Base-by-base conservation (phyloP, 2,329 filamentous ascomycete genomes). In the Penicillium sp. region DNA sequence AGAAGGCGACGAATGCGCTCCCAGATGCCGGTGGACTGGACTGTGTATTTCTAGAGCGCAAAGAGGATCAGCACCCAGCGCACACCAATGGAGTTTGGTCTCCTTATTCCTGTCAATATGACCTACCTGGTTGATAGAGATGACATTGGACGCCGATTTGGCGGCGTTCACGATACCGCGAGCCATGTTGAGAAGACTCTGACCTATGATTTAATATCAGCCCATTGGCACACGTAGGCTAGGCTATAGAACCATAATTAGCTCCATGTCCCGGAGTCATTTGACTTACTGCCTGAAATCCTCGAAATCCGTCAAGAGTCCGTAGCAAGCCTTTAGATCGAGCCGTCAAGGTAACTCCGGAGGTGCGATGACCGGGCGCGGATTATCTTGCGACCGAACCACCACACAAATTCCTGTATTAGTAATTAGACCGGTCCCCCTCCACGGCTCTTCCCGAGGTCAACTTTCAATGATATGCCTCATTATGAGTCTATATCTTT, bases 11-110 rank as follows among this genome's bases (percentile, higher is more conserved):
- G 91, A 74, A 99, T 79, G 54, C 79, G 80, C 71, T 93, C 91
- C 89, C 91, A 97, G 75, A 97, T 80, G 38, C 94, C 94, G 37
- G 82, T 85, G 49, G 93, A 94, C 73, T 96, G 90, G 61, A 97
- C 81, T 35, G 92, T 96, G 80, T 99, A 93, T 89, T 97, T 97
- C 93, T 99, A 69, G 12, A 43, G 19, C 48, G 37, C 28, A 17
- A 35, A 25, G 30, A 25, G 37, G 16, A 44, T 50, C 12, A 50
- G 48, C 5, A 19, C 16, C 11, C 11, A 35, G 11, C 19, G 16
- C 28, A 43, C 4, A 9, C 7, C 6, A 5, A 8, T 37, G 2
- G 12, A 25, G 16, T 25, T 16, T 30, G 4, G 3, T 14, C 28
- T 19, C 12, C 46, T 35, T 2, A 7, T 22, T 38, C 19, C 26